Base-by-base conservation (phyloP, 768 basidiomycete species). In the Mycena metata region DNA sequence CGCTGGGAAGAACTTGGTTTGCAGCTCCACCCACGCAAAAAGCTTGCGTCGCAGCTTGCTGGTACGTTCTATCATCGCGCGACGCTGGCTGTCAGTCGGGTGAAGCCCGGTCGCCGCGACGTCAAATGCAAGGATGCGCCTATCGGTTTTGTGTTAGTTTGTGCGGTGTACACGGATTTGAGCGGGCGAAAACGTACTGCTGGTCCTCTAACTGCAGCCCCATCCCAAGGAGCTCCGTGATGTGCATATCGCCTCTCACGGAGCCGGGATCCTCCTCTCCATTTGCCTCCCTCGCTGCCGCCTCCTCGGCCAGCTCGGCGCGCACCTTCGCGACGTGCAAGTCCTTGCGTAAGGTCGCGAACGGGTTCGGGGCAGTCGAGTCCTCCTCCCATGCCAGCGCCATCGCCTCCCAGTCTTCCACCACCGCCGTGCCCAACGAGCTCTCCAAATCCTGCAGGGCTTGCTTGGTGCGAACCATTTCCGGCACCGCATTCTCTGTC, bases 231-330 rank as follows among this genome's bases (percentile, higher is more conserved):
- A 70, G 54, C 36, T 64, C 56, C 15, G 55, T 66, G 1, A 62
- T 52, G 0, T 67, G 65, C 30, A 66, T 51, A 16, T 72, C 69
- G 13, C 55, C 33, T 21, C 58, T 56, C 7, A 66, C 43, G 8
- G 43, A 10, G 19, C 47, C 63, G 35, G 6, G 13, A 11, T 10
- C 43, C 43, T 46, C 54, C 52, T 33, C 30, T 74, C 8, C 61
- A 3, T 41, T 41, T 21, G 61, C 77, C 35, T 75, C 72, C 43
- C n/a, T n/a, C n/a, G n/a, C n/a, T n/a, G n/a, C n/a, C n/a, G n/a
- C n/a, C n/a, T n/a, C n/a, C n/a, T n/a, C n/a, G n/a, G n/a, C 63
- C n/a, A n/a, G n/a, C n/a, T n/a, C n/a, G n/a, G n/a, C n/a, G n/a
- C n/a, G n/a, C n/a, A n/a, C n/a, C n/a, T n/a, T n/a, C n/a, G n/a